Percentiles rank a stretch among this genome's conserved stretches.
phyloP scores from a whole-genome alignment of 2,329 filamentous ascomycete species.

The Ploettnerulaceae sp. region DNA sequence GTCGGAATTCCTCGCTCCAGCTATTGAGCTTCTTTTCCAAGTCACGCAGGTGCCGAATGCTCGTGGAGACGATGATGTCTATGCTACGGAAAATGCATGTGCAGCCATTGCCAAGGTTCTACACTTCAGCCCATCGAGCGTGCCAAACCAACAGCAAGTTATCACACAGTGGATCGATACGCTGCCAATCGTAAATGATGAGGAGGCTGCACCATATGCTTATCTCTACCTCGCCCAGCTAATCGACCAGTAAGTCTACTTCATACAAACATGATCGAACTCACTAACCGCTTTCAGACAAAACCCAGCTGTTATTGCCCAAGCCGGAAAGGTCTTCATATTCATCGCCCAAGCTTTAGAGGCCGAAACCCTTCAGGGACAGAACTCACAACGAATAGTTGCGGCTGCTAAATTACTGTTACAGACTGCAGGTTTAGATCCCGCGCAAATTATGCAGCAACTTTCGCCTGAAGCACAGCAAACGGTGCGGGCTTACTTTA shows the following conservation, averaged over 20 bases:
- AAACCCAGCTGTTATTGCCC: slow-evolving; percentile 74
- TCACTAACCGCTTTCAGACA: slow-evolving; percentile 53
- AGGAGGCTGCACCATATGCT: slow-evolving; percentile 93
- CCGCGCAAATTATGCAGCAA: slow-evolving; percentile 67
- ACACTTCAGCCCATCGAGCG: slow-evolving; percentile 76
- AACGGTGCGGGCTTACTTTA: slow-evolving; percentile 74
- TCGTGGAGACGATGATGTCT: slow-evolving; percentile 87
- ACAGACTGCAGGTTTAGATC: slow-evolving; percentile 67
- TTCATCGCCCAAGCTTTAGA: slow-evolving; percentile 86
- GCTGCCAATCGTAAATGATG: slow-evolving; percentile 86
- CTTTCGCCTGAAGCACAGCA: slow-evolving; percentile 78
- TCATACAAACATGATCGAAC: not conserved
- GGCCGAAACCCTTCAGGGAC: slow-evolving; percentile 81
- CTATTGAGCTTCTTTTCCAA: slow-evolving; percentile 78
- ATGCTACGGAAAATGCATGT: slow-evolving; percentile 95
- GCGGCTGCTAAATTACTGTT: slow-evolving; percentile 74
- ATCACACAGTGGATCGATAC: slow-evolving; percentile 86
- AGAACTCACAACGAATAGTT: slow-evolving; percentile 73
- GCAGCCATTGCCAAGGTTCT: slow-evolving; percentile 96
- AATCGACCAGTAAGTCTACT: slow-evolving; percentile 79
- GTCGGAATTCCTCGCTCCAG: slow-evolving; percentile 79
- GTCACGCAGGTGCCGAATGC: slow-evolving; percentile 77
- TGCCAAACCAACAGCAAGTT: slow-evolving; percentile 71
- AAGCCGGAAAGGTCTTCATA: slow-evolving; percentile 77
- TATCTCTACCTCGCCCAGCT: slow-evolving; percentile 88